Conservation (phyloP, 441 rosid genomes). For the Gossypium schwendimanii region DNA sequence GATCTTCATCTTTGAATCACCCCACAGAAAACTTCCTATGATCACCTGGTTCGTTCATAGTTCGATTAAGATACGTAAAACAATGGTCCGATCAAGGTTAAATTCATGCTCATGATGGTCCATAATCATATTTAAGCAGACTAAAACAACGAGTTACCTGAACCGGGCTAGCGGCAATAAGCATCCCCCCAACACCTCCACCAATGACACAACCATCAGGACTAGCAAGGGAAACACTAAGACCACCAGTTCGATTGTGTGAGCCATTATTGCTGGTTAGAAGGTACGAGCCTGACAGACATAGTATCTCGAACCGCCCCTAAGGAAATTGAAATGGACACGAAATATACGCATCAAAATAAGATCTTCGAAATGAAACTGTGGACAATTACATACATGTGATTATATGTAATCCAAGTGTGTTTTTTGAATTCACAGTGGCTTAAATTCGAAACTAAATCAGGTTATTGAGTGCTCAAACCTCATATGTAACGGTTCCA, state of each 20-base stretch:
- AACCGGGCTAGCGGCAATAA: constrained; percentile 78
- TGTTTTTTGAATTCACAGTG: neutral
- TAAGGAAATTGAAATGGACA: constrained; percentile 20
- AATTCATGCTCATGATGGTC: neutral
- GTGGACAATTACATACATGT: neutral
- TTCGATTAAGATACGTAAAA: neutral
- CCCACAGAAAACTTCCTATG: constrained; percentile 84
- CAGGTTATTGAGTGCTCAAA: constrained; percentile 18
- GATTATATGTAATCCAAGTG: neutral
- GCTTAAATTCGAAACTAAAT: neutral
- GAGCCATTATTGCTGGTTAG: constrained; percentile 40
- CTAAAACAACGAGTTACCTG: constrained; percentile 41
- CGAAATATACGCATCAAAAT: neutral
- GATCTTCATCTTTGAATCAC: constrained; percentile 56
- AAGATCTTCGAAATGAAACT: neutral
- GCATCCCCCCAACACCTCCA: constrained; percentile 82
- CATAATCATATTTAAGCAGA: neutral
- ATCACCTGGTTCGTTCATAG: constrained; percentile 47
- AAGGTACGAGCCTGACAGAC: constrained; percentile 78
- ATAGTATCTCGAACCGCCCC: constrained; percentile 86
- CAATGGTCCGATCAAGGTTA: no score
- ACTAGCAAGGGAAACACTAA: constrained; percentile 80
- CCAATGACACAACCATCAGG: constrained; percentile 92
- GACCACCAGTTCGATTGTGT: constrained; percentile 56
- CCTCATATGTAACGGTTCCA: constrained; percentile 78